A percentile compares a stretch with the other conserved stretches of the same genome.
These are phyloP conservation scores for Blastobotrys illinoisensis DNA, from an alignment of 1,139 yeast species.

Conservation along the genomic window DNA sequence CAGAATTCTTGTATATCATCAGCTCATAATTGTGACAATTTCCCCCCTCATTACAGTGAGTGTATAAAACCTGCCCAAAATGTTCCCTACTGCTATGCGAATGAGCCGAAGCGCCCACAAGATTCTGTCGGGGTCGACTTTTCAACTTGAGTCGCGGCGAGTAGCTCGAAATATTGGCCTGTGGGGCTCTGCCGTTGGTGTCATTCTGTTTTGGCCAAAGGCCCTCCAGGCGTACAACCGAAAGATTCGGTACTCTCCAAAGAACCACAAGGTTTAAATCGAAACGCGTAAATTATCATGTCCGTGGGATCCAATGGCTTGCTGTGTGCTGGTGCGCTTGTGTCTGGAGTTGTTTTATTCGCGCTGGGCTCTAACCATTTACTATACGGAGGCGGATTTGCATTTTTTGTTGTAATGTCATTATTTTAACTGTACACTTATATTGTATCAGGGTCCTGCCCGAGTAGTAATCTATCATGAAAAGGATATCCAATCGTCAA, in stretches of 20 bases:
- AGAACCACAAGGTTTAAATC: conserved; percentile 12
- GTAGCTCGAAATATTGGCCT: conserved; percentile 13
- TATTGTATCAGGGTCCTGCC: neutral
- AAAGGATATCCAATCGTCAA: no score
- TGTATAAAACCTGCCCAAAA: conserved; percentile 1
- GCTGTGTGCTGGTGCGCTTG: neutral
- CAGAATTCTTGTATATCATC: neutral
- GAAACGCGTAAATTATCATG: neutral
- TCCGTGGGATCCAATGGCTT: neutral
- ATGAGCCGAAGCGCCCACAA: conserved; percentile 10
- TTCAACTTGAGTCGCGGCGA: conserved; percentile 11
- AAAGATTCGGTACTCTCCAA: conserved; percentile 5
- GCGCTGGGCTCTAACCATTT: neutral
- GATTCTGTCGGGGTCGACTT: conserved; percentile 6
- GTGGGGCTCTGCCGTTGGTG: conserved; percentile 15
- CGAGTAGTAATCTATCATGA: neutral
- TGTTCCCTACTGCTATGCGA: conserved; percentile 13
- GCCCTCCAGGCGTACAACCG: conserved; percentile 5
- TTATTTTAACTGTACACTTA: neutral
- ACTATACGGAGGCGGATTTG: neutral
- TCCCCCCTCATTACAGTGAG: neutral
- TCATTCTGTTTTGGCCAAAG: conserved; percentile 18
- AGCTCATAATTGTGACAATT: neutral
- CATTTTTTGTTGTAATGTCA: neutral
- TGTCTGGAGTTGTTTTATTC: conserved; percentile 1